Evolutionary conservation across 257 asterid genomes (phyloP), one percentile per base, ranked within the genome.

Genomic region (Nicotiana paniculata): DNA sequence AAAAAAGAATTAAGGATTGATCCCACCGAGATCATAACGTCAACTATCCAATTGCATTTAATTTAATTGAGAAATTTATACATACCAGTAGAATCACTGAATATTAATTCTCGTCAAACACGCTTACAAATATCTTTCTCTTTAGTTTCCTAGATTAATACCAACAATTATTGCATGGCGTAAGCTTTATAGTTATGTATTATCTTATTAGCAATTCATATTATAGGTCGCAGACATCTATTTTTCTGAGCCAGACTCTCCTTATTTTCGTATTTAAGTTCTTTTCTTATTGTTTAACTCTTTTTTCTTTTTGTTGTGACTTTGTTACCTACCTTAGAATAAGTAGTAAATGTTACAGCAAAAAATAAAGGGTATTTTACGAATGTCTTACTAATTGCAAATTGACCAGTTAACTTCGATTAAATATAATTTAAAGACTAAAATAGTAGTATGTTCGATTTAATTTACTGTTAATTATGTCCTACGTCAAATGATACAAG

Each of bases 171-270:
- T 46, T 61, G 67, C n/a, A 62, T 59, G 62, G 67, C 75, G 16
- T 30, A 82, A 75, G 39, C 35, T 43, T 8, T 1, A 7, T 7
- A 43, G 81, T 76, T 21, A 54, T 64, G 16, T 63, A 32, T 28
- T 62, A 75, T 58, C 28, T 76, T 75, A 46, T 82, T 82, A 26
- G 81, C 59, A 33, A 39, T 64, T 79, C 63, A 76, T 30, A 65
- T 69, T 54, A 77, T 54, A 83, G 72, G 37, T 83, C 69, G 21
- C 78, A 72, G 48, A 39, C n/a, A 8, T 46, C 3, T 69, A 9
- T 11, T 18, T 69, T 10, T 37, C 10, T 37, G 0, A 28, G 15
- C 9, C 15, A 67, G 17, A 2, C 51, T 67, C 53, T 35, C 28
- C n/a, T 67, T 33, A 33, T 33, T 67, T 33, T 67, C 10, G 8